phyloP scores from a whole-genome alignment of 1,139 yeast species.

The Taiozyma sp. region DNA sequence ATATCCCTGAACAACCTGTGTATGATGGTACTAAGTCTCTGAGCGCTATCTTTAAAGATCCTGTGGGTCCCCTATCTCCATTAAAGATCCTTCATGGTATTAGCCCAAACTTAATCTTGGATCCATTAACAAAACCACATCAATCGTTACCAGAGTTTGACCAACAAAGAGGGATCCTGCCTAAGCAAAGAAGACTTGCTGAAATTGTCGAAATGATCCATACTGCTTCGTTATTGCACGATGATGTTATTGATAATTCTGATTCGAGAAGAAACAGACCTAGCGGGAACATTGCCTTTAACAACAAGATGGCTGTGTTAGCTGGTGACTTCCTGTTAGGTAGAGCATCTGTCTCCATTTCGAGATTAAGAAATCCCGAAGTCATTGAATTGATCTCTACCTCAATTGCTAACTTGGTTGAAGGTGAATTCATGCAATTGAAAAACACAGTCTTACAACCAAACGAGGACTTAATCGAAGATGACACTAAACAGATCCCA shows the following conservation, averaged over 20 bases:
- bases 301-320: slow-evolving; percentile 94
- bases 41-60: slow-evolving; percentile 22
- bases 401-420: slow-evolving; percentile 93
- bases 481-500: slow-evolving; percentile 47
- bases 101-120: slow-evolving; percentile 47
- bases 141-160: slow-evolving; percentile 63
- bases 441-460: slow-evolving; percentile 66
- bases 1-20: slow-evolving; percentile 59
- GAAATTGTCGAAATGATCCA: slow-evolving; percentile 98
- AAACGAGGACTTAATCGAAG: slow-evolving; percentile 35
- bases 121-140: slow-evolving; percentile 81
- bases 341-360: slow-evolving; percentile 93
- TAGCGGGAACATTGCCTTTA: slow-evolving; percentile 88
- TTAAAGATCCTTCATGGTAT: slow-evolving; percentile 81
- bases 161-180: slow-evolving; percentile 62
- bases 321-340: slow-evolving; percentile 96
- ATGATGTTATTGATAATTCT: slow-evolving; percentile 92
- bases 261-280: slow-evolving; percentile 90
- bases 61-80: slow-evolving; percentile 55
- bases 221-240: slow-evolving; percentile 94
- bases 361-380: slow-evolving; percentile 91
- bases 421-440: slow-evolving; percentile 95
- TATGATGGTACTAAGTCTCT: slow-evolving; percentile 30
- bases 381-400: slow-evolving; percentile 93
- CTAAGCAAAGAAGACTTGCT: slow-evolving; percentile 91